Percentiles rank a stretch among this genome's conserved stretches.
These are phyloP conservation scores for Ilex paraguariensis DNA, from an alignment of 305 asterid species.

Conservation along the genomic window DNA sequence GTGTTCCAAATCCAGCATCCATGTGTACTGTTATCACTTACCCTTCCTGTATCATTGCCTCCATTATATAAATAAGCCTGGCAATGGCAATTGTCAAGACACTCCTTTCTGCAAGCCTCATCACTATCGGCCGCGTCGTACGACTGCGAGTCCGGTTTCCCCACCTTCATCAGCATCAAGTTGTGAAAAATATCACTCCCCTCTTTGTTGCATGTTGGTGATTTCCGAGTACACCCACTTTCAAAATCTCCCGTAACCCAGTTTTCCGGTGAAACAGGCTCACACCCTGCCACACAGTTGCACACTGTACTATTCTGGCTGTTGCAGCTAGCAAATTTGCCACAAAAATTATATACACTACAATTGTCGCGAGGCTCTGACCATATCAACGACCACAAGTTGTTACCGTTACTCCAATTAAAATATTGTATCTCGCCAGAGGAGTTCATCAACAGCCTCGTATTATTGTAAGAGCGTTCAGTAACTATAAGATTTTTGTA, in stretches of 20 bases:
- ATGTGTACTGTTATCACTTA: constrained; percentile 33
- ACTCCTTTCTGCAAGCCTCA: constrained; percentile 11
- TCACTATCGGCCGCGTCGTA: not conserved
- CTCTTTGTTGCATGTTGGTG: constrained; percentile 12
- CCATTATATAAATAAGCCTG: constrained; percentile 16
- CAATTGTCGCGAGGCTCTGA: not conserved
- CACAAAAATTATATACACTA: not conserved
- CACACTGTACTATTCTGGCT: constrained; percentile 6
- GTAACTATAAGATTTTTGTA: no score
- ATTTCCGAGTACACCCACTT: constrained; percentile 23
- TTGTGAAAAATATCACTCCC: constrained; percentile 13
- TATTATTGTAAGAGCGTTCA: no score
- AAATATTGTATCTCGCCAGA: not conserved
- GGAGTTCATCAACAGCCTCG: not conserved
- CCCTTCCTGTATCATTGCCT: constrained; percentile 30
- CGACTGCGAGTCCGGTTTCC: constrained; percentile 21
- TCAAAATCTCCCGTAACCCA: constrained; percentile 6
- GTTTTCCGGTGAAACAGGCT: constrained; percentile 13
- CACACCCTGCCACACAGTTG: constrained; percentile 20
- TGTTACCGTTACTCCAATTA: not conserved
- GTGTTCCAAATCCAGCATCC: constrained; percentile 35
- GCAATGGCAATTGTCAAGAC: constrained; percentile 23
- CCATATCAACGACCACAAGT: not conserved
- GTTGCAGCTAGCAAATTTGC: constrained; percentile 22
- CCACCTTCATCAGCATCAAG: constrained; percentile 21